A percentile compares a stretch with the other conserved stretches of the same genome.
phyloP scores from a whole-genome alignment of 768 basidiomycete genomes.

The Phlebiopsis gigantea region DNA sequence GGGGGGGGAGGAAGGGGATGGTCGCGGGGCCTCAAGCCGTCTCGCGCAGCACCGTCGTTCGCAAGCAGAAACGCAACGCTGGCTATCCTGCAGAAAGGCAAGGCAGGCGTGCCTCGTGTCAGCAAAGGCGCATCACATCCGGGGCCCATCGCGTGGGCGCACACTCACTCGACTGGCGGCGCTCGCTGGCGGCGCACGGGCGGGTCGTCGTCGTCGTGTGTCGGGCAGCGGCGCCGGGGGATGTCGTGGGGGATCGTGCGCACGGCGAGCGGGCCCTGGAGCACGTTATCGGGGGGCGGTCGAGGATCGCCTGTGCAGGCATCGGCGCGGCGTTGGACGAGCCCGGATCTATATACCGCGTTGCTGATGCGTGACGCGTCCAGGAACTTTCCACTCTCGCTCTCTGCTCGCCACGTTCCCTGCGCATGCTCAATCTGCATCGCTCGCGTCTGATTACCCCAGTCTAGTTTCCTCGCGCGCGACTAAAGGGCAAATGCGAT shows the following conservation, averaged over 20 bases:
- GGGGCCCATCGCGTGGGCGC: background rate
- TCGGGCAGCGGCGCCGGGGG: background rate
- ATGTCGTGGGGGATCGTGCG: constrained; percentile 1
- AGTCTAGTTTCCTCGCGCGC: constrained; percentile 5
- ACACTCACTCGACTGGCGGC: constrained; percentile 7
- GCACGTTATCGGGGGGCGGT: constrained; percentile 10
- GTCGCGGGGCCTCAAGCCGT: background rate
- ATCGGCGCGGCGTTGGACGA: constrained; percentile 19
- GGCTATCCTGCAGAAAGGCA: background rate
- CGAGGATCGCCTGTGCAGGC: constrained; percentile 11
- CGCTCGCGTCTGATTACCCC: constrained; percentile 1
- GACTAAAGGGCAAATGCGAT: background rate
- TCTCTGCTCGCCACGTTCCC: constrained; percentile 6
- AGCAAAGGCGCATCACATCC: constrained; percentile 38
- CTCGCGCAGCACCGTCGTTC: background rate
- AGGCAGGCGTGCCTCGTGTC: constrained; percentile 44
- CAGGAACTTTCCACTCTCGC: constrained; percentile 5
- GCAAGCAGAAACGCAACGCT: background rate
- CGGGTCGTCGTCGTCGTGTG: constrained; percentile 4
- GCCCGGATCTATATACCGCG: constrained; percentile 25
- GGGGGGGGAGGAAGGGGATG: no score
- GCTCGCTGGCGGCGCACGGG: background rate
- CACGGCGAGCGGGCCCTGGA: constrained; percentile 2
- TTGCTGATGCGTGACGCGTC: constrained; percentile 16
- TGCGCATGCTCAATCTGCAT: constrained; percentile 3